Evolutionary conservation across 805 yeast species (phyloP).

Genomic region (Ogataea polymorpha): DNA sequence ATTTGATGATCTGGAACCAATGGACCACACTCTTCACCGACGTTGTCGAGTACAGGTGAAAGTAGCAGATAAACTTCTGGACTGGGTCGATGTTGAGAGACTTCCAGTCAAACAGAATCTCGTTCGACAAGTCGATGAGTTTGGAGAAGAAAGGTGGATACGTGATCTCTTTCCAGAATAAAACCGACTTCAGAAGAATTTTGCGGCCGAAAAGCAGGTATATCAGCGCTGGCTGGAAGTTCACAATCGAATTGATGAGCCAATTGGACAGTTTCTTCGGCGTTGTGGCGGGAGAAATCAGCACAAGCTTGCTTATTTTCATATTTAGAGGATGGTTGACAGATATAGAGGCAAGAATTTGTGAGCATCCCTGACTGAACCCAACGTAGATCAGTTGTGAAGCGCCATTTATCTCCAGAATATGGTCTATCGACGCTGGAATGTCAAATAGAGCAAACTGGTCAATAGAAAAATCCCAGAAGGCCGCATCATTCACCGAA

Average conservation of each 20-base stretch:
- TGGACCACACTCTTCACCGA: conserved; percentile 92
- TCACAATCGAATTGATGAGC: conserved; percentile 70
- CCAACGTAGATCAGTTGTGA: conserved; percentile 69
- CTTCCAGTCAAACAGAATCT: conserved; percentile 75
- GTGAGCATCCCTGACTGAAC: conserved; percentile 94
- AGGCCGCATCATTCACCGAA: conserved; percentile 41
- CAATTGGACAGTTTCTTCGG: conserved; percentile 82
- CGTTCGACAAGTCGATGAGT: conserved; percentile 68
- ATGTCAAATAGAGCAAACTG: conserved; percentile 91
- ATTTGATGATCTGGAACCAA: conserved; percentile 87
- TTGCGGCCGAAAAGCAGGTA: conserved; percentile 72
- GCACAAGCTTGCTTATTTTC: conserved; percentile 46
- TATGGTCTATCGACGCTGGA: conserved; percentile 77
- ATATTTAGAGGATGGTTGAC: conserved; percentile 64
- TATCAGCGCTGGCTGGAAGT: conserved; percentile 73
- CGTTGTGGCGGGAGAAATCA: conserved; percentile 88
- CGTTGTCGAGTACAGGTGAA: conserved; percentile 87
- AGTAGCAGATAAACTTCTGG: conserved; percentile 78
- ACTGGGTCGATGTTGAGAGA: conserved; percentile 63
- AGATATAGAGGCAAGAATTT: conserved; percentile 82
- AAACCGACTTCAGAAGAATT: conserved; percentile 58
- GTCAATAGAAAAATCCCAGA: conserved; percentile 92
- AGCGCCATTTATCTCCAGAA: conserved; percentile 50
- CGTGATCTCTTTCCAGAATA: conserved; percentile 73
- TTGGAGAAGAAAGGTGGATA: conserved; percentile 73